phyloP scores from a whole-genome alignment of 805 yeast genomes.

The Saccharomycopsis vini region DNA sequence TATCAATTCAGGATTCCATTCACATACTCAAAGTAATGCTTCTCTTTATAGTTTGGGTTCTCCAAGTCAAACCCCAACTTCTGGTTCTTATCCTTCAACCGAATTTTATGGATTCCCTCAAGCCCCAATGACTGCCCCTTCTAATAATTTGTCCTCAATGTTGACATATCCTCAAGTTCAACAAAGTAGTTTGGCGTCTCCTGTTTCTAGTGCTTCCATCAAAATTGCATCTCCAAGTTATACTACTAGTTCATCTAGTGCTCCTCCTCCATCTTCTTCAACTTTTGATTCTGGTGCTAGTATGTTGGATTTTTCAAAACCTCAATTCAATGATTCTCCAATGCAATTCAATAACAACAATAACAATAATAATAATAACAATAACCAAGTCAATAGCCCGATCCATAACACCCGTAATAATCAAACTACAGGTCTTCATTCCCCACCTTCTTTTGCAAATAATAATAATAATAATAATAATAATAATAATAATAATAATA shows the following conservation, averaged over 20 bases:
- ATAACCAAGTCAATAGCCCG: not conserved
- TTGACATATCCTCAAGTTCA: no score
- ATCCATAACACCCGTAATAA: not conserved
- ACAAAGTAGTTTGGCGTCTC: not conserved
- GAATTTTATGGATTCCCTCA: not conserved
- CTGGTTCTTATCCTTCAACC: not conserved
- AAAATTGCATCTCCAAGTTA: not conserved
- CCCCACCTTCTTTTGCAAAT: not conserved
- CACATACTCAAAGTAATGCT: slow-evolving; percentile 1
- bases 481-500: not conserved
- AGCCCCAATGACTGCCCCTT: not conserved
- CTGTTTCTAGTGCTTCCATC: not conserved
- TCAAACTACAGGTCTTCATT: not conserved
- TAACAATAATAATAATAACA: not conserved
- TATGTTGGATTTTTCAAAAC: not conserved
- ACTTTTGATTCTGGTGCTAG: no score
- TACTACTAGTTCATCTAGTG: not conserved
- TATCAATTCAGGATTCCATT: not conserved
- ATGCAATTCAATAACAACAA: not conserved
- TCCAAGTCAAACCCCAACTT: not conserved
- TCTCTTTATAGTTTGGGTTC: slow-evolving; percentile 2
- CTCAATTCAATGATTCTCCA: not conserved
- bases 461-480: not conserved
- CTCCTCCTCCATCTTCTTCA: not conserved
- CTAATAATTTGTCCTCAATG: not conserved